These are phyloP conservation scores for Arthrinium puccinioides DNA, from an alignment of 2,329 filamentous ascomycete genomes.

Conservation along the genomic window DNA sequence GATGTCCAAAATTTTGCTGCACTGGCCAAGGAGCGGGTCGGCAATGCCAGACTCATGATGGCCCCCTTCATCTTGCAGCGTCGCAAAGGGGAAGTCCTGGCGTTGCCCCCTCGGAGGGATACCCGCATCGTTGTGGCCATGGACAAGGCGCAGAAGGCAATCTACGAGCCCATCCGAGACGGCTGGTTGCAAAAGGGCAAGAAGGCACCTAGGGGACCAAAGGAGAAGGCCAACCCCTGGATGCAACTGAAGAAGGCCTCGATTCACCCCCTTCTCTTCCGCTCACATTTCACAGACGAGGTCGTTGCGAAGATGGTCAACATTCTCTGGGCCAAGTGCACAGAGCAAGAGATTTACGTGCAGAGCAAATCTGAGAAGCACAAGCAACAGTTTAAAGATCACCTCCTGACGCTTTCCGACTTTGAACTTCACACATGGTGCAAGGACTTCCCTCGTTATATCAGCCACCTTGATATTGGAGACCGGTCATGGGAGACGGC, in stretches of 20 bases:
- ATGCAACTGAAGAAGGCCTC: slow-evolving; percentile 90
- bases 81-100: slow-evolving; percentile 87
- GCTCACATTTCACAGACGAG: slow-evolving; percentile 69
- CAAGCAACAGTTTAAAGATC: slow-evolving; percentile 44
- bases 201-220: too few species aligned
- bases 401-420: slow-evolving; percentile 53
- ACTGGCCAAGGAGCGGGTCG: slow-evolving; percentile 79
- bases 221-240: slow-evolving; percentile 63
- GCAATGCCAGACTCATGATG: slow-evolving; percentile 82
- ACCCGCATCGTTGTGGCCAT: slow-evolving; percentile 77
- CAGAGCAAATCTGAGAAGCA: slow-evolving; percentile 36
- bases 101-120: slow-evolving; percentile 73
- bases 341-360: slow-evolving; percentile 39
- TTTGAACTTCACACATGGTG: slow-evolving; percentile 62
- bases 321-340: slow-evolving; percentile 65
- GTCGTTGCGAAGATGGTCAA: slow-evolving; percentile 71
- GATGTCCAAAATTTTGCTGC: slow-evolving; percentile 75
- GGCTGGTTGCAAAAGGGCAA: slow-evolving; percentile 58
- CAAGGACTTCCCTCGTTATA: slow-evolving; percentile 46
- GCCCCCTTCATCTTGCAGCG: slow-evolving; percentile 91
- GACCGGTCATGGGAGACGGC: slow-evolving; percentile 50
- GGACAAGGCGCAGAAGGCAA: slow-evolving; percentile 60
- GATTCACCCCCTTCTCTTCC: slow-evolving; percentile 83
- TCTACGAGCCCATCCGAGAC: slow-evolving; percentile 62
- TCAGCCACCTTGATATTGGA: slow-evolving; percentile 46